phyloP scores from a whole-genome alignment of 768 basidiomycete genomes.

The Mycena alexandri region DNA sequence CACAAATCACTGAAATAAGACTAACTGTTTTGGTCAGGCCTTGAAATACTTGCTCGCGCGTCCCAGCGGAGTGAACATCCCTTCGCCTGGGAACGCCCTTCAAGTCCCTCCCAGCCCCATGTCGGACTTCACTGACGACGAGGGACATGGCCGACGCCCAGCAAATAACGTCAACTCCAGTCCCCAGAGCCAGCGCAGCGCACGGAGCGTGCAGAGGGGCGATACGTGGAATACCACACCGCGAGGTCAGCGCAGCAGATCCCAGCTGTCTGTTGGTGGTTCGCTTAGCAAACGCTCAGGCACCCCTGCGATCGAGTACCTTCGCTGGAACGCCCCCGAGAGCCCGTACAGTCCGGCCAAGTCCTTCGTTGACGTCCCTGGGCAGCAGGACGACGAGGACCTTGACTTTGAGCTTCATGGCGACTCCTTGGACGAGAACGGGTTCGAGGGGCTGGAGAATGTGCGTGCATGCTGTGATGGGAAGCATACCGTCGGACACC shows the following conservation, averaged over 20 bases:
- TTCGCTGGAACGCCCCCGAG: slow-evolving; percentile 83
- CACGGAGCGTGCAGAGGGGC: slow-evolving; percentile 67
- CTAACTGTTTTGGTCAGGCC: slow-evolving; percentile 65
- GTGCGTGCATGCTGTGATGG: slow-evolving; percentile 94
- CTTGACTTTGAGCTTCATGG: slow-evolving; percentile 89
- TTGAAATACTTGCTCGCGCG: slow-evolving; percentile 90
- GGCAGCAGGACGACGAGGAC: slow-evolving; percentile 66
- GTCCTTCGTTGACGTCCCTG: slow-evolving; percentile 70
- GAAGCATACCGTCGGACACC: slow-evolving; percentile 83
- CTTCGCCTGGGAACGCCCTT: slow-evolving; percentile 54
- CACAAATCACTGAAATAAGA: slow-evolving; percentile 24
- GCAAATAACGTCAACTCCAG: slow-evolving; percentile 60
- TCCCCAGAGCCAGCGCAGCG: slow-evolving; percentile 82
- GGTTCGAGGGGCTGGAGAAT: slow-evolving; percentile 94
- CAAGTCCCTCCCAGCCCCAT: slow-evolving; percentile 62
- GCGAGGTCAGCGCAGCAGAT: slow-evolving; percentile 81
- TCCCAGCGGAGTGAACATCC: slow-evolving; percentile 60
- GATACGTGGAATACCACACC: slow-evolving; percentile 84
- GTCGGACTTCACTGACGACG: slow-evolving; percentile 66
- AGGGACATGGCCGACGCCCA: slow-evolving; percentile 49
- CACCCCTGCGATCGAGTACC: slow-evolving; percentile 92
- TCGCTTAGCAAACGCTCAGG: slow-evolving; percentile 89
- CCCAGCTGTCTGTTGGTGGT: slow-evolving; percentile 79
- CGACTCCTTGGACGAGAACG: slow-evolving; percentile 77
- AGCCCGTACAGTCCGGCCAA: slow-evolving; percentile 82